A percentile compares a stretch with the other conserved stretches of the same genome.
Evolutionary conservation across 2,329 filamentous ascomycete species (phyloP).

Genomic region (Neurospora sp.): DNA sequence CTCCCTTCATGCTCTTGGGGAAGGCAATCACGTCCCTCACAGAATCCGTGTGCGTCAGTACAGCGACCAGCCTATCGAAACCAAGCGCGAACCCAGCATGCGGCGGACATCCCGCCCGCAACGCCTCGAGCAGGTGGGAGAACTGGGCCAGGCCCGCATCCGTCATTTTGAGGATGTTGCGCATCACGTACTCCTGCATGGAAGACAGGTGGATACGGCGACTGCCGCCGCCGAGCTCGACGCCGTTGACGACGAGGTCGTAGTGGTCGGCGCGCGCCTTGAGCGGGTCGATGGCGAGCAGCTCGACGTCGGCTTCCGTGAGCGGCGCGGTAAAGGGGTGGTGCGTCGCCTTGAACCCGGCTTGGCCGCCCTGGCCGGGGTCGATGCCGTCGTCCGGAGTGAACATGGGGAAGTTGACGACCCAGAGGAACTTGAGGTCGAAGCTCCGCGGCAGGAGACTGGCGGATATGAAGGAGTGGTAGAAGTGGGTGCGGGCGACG

Average conservation of each 20-base stretch:
- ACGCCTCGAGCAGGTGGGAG: slow-evolving; percentile 70
- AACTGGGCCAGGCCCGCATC: slow-evolving; percentile 69
- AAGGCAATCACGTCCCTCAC: slow-evolving; percentile 95
- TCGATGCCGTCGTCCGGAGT: slow-evolving; percentile 57
- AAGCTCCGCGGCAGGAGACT: slow-evolving; percentile 39
- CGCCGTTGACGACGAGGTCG: slow-evolving; percentile 89
- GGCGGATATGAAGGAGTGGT: slow-evolving; percentile 57
- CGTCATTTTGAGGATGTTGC: slow-evolving; percentile 72
- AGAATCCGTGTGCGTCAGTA: slow-evolving; percentile 66
- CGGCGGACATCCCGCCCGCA: slow-evolving; percentile 80
- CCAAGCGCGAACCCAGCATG: slow-evolving; percentile 91
- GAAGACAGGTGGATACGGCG: slow-evolving; percentile 79
- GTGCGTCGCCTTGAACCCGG: slow-evolving; percentile 80
- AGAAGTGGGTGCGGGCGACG: slow-evolving; percentile 59
- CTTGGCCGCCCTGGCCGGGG: slow-evolving; percentile 70
- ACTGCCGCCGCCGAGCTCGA: slow-evolving; percentile 88
- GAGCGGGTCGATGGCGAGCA: slow-evolving; percentile 63
- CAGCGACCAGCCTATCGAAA: slow-evolving; percentile 75
- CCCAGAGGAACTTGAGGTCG: slow-evolving; percentile 68
- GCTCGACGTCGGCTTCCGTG: slow-evolving; percentile 58
- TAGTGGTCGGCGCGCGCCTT: slow-evolving; percentile 78
- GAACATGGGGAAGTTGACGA: slow-evolving; percentile 88
- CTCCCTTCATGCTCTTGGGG: slow-evolving; percentile 84
- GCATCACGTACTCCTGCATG: slow-evolving; percentile 78
- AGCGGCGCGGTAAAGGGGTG: slow-evolving; percentile 93